Evolutionary conservation across 1,284 basidiomycete species (phyloP).

Genomic region (Bjerkandera adusta): DNA sequence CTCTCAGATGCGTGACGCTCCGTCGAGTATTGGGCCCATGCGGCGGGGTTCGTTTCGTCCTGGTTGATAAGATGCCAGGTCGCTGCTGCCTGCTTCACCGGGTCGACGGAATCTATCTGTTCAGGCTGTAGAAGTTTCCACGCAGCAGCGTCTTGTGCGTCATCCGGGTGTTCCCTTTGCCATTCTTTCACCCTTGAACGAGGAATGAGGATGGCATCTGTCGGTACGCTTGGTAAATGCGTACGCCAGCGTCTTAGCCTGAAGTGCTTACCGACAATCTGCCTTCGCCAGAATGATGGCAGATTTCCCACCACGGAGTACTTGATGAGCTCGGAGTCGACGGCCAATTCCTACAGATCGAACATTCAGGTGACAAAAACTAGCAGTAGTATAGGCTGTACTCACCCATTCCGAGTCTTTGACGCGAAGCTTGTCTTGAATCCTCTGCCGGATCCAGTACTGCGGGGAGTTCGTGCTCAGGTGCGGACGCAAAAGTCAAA

Average conservation of each 20-base stretch:
- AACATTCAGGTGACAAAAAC: not conserved
- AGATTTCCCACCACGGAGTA: not conserved
- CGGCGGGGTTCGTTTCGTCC: not conserved
- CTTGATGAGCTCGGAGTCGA: not conserved
- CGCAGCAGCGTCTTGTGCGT: not conserved
- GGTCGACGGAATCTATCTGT: not conserved
- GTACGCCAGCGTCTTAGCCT: not conserved
- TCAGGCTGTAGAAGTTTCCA: constrained; percentile 6
- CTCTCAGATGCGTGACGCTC: not conserved
- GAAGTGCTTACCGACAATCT: not conserved
- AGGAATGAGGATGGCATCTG: constrained; percentile 5
- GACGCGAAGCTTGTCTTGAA: not conserved
- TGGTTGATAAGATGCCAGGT: constrained; percentile 1
- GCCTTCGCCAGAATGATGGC: not conserved
- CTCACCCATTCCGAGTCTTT: not conserved
- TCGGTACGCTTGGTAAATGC: not conserved
- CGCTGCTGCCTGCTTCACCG: not conserved
- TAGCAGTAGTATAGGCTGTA: not conserved
- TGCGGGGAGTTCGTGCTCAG: not conserved
- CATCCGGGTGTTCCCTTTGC: not conserved
- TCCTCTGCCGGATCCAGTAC: not conserved
- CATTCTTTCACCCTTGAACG: not conserved
- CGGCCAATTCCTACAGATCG: not conserved
- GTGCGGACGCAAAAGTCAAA: not conserved
- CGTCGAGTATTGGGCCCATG: not conserved